Evolutionary conservation across 768 basidiomycete species (phyloP).

Genomic region (Phanerodontia chrysosporium): DNA sequence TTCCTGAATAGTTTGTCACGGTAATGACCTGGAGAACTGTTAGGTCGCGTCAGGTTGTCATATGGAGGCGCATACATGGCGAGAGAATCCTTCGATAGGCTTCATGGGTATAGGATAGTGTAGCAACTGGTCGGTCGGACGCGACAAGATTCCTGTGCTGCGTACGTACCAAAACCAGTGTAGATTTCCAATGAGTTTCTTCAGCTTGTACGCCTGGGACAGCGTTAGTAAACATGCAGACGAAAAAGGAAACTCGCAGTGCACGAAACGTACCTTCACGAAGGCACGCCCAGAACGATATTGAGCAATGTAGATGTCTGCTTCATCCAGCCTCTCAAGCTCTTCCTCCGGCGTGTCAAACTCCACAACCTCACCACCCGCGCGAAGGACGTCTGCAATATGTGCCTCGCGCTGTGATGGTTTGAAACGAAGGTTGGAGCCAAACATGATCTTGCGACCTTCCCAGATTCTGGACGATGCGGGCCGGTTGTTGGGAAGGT

Average conservation of each 20-base stretch:
- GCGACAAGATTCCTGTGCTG: conserved; percentile 50
- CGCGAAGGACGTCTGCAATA: conserved; percentile 52
- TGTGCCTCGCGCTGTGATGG: conserved; percentile 48
- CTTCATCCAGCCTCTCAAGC: conserved; percentile 38
- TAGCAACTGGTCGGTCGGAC: conserved; percentile 70
- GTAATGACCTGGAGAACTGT: conserved; percentile 57
- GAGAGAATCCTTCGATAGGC: conserved; percentile 53
- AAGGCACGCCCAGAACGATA: conserved; percentile 69
- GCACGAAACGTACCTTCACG: conserved; percentile 46
- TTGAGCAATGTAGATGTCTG: conserved; percentile 73
- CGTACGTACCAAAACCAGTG: conserved; percentile 83
- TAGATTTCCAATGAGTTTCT: conserved; percentile 71
- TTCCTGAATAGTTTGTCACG: conserved; percentile 86
- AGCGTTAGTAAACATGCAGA: too few relatives aligned
- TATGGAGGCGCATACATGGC: conserved; percentile 46
- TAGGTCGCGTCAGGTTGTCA: not conserved
- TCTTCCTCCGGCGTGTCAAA: conserved; percentile 32
- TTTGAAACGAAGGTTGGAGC: conserved; percentile 51
- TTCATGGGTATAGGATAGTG: conserved; percentile 78
- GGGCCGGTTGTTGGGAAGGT: conserved; percentile 15
- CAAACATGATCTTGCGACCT: conserved; percentile 57
- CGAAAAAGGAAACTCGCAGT: too few relatives aligned
- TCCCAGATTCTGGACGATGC: conserved; percentile 47
- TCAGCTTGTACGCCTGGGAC: conserved; percentile 51
- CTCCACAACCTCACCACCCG: conserved; percentile 51